These are phyloP conservation scores for Rhododendron griersonianum DNA, from an alignment of 148 eudicot species.

Conservation along the genomic window DNA sequence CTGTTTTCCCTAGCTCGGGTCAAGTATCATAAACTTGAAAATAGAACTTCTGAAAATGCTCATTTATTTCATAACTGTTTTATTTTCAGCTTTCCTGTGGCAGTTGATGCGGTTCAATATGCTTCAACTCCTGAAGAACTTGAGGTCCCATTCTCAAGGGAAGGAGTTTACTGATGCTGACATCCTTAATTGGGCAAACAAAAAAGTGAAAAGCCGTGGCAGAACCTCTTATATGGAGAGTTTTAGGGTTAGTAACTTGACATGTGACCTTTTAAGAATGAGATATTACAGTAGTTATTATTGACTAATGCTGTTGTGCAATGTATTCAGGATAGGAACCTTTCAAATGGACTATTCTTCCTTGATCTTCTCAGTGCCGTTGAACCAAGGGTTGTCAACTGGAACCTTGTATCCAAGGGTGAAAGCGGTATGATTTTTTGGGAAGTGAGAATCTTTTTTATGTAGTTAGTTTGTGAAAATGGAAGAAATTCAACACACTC, in stretches of 20 bases:
- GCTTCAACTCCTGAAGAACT: constrained; percentile 78
- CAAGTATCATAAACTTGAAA: neutral
- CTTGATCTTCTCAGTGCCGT: constrained; percentile 87
- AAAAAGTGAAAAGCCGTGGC: constrained; percentile 58
- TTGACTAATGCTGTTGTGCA: neutral
- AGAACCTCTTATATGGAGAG: constrained; percentile 68
- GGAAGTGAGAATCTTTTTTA: neutral
- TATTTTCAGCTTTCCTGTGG: constrained; percentile 74
- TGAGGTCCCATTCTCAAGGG: constrained; percentile 73
- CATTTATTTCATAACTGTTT: neutral
- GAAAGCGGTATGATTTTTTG: constrained; percentile 55
- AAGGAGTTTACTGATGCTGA: constrained; percentile 79
- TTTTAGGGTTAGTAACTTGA: constrained; percentile 50
- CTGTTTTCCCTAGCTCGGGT: neutral
- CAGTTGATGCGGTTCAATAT: constrained; percentile 91
- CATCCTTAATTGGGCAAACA: constrained; percentile 87
- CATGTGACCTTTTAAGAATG: neutral
- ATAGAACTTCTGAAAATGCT: neutral
- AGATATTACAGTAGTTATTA: neutral
- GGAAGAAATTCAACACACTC: neutral
- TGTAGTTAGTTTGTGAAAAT: neutral
- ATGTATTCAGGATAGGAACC: constrained; percentile 59
- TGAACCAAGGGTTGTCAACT: constrained; percentile 86
- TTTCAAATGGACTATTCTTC: constrained; percentile 75
- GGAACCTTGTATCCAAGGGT: constrained; percentile 80